These are phyloP conservation scores for Trypanosoma caninum DNA, from an alignment of 208 protist species.

Conservation along the genomic window DNA sequence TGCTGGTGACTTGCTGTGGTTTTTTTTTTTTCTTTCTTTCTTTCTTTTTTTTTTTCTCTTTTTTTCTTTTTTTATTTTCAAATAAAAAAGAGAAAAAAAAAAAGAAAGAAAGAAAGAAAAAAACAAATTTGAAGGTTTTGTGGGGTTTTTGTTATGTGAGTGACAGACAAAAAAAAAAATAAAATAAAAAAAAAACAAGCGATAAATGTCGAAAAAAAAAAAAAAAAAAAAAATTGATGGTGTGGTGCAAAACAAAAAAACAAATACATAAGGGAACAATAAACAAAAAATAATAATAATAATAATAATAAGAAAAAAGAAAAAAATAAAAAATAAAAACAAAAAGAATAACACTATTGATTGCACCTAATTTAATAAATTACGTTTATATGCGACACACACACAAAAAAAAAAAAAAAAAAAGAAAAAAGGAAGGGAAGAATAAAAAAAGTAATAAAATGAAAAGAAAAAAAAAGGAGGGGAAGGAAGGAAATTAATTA, in stretches of 20 bases:
- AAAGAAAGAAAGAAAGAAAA: background rate
- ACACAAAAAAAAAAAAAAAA: conserved; percentile 8
- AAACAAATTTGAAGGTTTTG: no score
- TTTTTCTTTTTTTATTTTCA: no score
- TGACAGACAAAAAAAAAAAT: no score
- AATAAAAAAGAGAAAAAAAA: conserved; percentile 5
- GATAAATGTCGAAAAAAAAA: background rate
- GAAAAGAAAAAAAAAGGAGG: conserved; percentile 12
- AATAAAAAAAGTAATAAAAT: background rate
- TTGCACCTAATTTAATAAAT: no score
- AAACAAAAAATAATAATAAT: no score
- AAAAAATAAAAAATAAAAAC: conserved; percentile 1
- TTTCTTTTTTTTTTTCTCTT: conserved; percentile 7
- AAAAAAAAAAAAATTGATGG: background rate
- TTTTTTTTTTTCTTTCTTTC: conserved; percentile 8
- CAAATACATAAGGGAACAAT: background rate
- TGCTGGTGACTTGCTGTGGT: background rate
- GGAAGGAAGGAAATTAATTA: conserved; percentile 7
- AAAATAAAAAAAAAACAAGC: no score
- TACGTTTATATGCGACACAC: no score
- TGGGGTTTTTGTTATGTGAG: no score
- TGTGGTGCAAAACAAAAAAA: background rate
- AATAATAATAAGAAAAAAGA: conserved; percentile 1
- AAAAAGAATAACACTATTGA: background rate
- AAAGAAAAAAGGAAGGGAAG: background rate